phyloP scores from a whole-genome alignment of 352 stramenopile species.

The Peronosclerospora sorghi region DNA sequence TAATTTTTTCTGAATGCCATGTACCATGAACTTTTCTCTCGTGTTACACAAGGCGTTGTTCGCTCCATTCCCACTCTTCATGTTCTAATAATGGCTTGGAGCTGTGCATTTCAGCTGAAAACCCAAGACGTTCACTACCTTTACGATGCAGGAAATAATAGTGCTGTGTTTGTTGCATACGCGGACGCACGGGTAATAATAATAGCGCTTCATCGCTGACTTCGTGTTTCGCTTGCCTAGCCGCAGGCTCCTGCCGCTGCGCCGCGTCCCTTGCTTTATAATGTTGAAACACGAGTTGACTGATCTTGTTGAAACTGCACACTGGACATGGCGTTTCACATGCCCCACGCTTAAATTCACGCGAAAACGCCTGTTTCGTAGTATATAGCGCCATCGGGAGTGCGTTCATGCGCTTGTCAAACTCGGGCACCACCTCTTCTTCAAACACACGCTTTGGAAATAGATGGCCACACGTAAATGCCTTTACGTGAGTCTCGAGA shows the following conservation, averaged over 20 bases:
- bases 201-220: neutral
- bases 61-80: conserved; percentile 39
- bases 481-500: conserved; percentile 79
- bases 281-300: conserved; percentile 36
- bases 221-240: neutral
- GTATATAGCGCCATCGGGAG: conserved; percentile 44
- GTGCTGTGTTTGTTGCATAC: conserved; percentile 6
- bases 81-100: conserved; percentile 12
- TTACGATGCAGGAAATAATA: conserved; percentile 57
- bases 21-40: conserved; percentile 15
- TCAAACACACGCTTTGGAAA: conserved; percentile 82
- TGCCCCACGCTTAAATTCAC: conserved; percentile 47
- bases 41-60: conserved; percentile 6
- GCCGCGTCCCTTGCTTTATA: conserved; percentile 4
- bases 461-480: conserved; percentile 72
- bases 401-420: conserved; percentile 70
- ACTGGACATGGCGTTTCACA: conserved; percentile 73
- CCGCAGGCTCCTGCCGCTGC: neutral
- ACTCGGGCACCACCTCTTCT: conserved; percentile 70
- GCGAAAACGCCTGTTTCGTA: conserved; percentile 52
- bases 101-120: conserved; percentile 6
- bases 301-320: conserved; percentile 77
- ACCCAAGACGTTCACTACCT: conserved; percentile 19
- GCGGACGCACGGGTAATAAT: neutral
- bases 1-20: neutral